Evolutionary conservation across 352 stramenopile genomes (phyloP), one percentile per base, ranked within the genome.

Genomic region (Globisporangium cylindrosporum): DNA sequence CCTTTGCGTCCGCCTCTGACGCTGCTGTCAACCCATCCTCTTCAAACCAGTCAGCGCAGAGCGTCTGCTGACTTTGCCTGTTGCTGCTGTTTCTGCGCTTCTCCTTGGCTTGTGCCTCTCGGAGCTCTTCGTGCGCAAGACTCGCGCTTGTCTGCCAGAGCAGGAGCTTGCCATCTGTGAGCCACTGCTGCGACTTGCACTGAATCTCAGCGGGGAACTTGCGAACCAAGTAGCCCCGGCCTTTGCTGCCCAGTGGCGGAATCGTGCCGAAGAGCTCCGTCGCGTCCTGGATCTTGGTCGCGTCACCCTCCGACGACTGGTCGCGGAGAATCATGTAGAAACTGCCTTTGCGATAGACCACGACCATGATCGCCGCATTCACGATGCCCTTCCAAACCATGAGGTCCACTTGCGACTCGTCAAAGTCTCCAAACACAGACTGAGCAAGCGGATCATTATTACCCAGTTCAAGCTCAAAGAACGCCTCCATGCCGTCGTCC

Each of bases 301-400:
- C 25, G 0, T 74, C 68, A 1, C 73, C 69, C 15, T 80, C 74
- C 2, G 65, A 54, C 10, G 67, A 24, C 18, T 73, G 43, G 0
- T 75, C 70, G 1, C 73, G 72, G 4, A 91, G 54, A 10, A 82
- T 75, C 61, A 89, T 67, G 64, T 74, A 89, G 48, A 91, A 89
- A 51, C 74, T 86, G 10, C 74, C 71, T 3, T 68, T 68, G 24
- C 78, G 72, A 20, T 88, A 91, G 34, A 89, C 70, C 6, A 90
- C 65, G 2, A 88, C 73, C 27, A 91, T 58, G n/a, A 89, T 22
- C 1, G 73, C 73, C n/a, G 77, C 66, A 43, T 91, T 70, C 3
- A 91, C 76, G 20, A 90, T 73, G 9, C 83, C 81, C 61, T 86
- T 86, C 83, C 83, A 90, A 0, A 90, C 65, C 49, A 91, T 3